Evolutionary conservation across 768 basidiomycete genomes (phyloP).

Genomic region (Podaxis pistillaris): DNA sequence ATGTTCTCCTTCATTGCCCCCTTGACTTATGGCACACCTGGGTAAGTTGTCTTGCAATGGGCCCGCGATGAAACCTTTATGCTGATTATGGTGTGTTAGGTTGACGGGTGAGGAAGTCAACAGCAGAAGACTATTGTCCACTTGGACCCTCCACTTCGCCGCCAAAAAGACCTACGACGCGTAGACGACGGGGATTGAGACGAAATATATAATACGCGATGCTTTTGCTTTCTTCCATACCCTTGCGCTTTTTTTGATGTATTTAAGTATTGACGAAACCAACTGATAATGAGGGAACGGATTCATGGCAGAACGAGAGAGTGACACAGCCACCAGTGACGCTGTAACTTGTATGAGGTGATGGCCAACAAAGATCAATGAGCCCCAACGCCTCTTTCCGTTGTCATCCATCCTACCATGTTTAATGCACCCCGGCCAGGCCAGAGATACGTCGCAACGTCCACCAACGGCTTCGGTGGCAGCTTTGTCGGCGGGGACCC

Average conservation of each 20-base stretch:
- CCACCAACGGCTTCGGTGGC: slow-evolving; percentile 59
- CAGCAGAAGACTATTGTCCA: slow-evolving; percentile 74
- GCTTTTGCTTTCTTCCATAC: slow-evolving; percentile 15
- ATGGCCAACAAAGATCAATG: not conserved
- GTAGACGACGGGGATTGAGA: slow-evolving; percentile 20
- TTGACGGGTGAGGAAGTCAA: slow-evolving; percentile 86
- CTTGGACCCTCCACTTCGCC: slow-evolving; percentile 94
- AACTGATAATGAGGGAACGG: not conserved
- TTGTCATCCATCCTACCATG: slow-evolving; percentile 41
- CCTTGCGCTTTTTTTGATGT: slow-evolving; percentile 20
- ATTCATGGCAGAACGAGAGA: not conserved
- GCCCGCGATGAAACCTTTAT: not conserved
- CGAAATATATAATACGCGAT: not conserved
- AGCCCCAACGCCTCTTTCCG: not conserved
- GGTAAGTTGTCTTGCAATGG: slow-evolving; percentile 51
- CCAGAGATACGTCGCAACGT: slow-evolving; percentile 60
- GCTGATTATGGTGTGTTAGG: slow-evolving; percentile 37
- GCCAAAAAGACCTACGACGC: slow-evolving; percentile 56
- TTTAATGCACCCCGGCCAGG: slow-evolving; percentile 82
- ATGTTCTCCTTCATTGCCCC: slow-evolving; percentile 80
- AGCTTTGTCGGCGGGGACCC: slow-evolving; percentile 81
- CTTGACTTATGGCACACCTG: slow-evolving; percentile 94
- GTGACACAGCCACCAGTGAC: slow-evolving; percentile 7
- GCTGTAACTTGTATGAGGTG: slow-evolving; percentile 4
- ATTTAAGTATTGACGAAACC: slow-evolving; percentile 17